Conservation (phyloP, 768 basidiomycete species). For the Phylloporus rhodoxanthus region DNA sequence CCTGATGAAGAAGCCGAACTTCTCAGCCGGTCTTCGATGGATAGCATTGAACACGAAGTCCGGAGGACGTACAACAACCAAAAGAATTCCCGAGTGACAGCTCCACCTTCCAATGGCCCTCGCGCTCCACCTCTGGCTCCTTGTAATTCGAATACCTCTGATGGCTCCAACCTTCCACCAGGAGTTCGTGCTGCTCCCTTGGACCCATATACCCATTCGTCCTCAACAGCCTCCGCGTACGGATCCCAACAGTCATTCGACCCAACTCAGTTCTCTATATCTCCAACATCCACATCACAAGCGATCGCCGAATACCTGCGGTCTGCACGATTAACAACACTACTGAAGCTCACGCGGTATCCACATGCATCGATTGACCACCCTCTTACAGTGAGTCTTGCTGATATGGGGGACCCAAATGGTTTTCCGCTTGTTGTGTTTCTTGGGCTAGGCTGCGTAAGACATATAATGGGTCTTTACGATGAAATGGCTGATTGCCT, state of each 20-base stretch:
- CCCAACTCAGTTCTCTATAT: slow-evolving; percentile 29
- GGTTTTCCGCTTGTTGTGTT: slow-evolving; percentile 89
- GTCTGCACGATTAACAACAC: slow-evolving; percentile 77
- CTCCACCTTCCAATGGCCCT: slow-evolving; percentile 40
- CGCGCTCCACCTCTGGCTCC: slow-evolving; percentile 27
- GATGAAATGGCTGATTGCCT: slow-evolving; percentile 93
- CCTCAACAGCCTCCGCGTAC: slow-evolving; percentile 31
- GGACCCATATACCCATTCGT: slow-evolving; percentile 50
- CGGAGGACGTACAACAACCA: slow-evolving; percentile 63
- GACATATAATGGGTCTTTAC: slow-evolving; percentile 91
- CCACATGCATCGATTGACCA: slow-evolving; percentile 72
- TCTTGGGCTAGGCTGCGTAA: slow-evolving; percentile 88
- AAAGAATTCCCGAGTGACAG: slow-evolving; percentile 25
- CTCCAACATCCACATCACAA: slow-evolving; percentile 58
- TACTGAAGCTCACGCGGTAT: slow-evolving; percentile 70
- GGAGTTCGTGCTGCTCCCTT: slow-evolving; percentile 31
- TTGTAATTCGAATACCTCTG: slow-evolving; percentile 47
- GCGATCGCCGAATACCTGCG: slow-evolving; percentile 82
- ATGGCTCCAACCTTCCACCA: slow-evolving; percentile 42
- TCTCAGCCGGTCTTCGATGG: slow-evolving; percentile 77
- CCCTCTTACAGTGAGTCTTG: slow-evolving; percentile 82
- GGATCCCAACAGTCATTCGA: slow-evolving; percentile 25
- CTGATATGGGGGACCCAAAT: slow-evolving; percentile 81
- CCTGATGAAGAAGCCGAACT: slow-evolving; percentile 58
- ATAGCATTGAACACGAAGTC: slow-evolving; percentile 83